Evolutionary conservation across 1,139 yeast genomes (phyloP), one percentile per base, ranked within the genome.

Genomic region (Geotrichum histeridarum): DNA sequence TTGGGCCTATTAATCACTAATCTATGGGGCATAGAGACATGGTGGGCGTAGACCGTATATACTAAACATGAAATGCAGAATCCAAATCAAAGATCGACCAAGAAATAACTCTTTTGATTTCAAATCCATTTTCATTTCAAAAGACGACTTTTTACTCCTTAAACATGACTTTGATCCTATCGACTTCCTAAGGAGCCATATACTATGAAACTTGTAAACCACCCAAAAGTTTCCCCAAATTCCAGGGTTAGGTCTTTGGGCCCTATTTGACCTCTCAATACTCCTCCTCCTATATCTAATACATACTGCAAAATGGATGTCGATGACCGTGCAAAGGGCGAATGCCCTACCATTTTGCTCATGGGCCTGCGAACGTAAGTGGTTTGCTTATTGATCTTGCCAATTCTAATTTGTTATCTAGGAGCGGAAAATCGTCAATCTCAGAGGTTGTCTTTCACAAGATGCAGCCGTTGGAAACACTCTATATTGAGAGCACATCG

Each of bases 381-480:
- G 4, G 3, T 11, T 31, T 8, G 5, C 6, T 8, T n/a, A 6
- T 2, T 31, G 37, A 31, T n/a, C 37, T n/a, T 15, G 36, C 8
- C 27, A 3, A 15, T 12, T n/a, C 49, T 17, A 44, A 44, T 30
- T 17, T 8, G 18, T 15, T 14, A 15, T 36, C 15, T 43, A 55
- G 57, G 15, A 65, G 73, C 42, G 98, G 98, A 14, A 91, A 91
- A 69, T 86, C 95, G 8, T 88, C 96, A 2, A 90, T 91, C 37
- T 85, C 96, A 65, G 90, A 91, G 69, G 98, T 93, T 27, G 95
- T 93, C 1, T 93, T 93, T 71, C 96, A 93, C 67, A 87, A 89
- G 67, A 89, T 94, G 96, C 96, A 89, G 66, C 98, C 99, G 1
- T 74, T 91, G 58, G 98, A 93, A 65, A 91, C 98, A 0, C 70